These are phyloP conservation scores for Arachnopeziza araneosa DNA, from an alignment of 2,329 filamentous ascomycete genomes.

Conservation along the genomic window DNA sequence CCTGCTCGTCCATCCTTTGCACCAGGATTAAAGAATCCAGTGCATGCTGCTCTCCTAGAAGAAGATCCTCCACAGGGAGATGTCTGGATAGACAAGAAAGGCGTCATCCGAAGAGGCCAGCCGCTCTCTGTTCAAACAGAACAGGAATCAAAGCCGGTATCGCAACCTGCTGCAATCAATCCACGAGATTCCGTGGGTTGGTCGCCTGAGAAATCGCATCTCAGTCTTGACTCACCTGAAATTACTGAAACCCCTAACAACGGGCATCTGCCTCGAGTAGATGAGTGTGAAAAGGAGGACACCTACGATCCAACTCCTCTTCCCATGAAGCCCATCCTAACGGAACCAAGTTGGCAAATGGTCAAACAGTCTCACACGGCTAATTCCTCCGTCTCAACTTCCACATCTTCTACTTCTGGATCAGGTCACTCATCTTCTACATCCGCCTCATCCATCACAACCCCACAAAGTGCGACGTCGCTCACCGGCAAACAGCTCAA, in stretches of 20 bases:
- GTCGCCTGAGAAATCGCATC: background rate
- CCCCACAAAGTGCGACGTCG: slow-evolving; percentile 9
- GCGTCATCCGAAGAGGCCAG: background rate
- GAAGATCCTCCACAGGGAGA: background rate
- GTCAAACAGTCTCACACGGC: slow-evolving; percentile 15
- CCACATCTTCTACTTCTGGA: slow-evolving; percentile 12
- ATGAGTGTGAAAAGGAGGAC: slow-evolving; percentile 1
- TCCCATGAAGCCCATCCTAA: slow-evolving; percentile 16
- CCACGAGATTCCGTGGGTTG: background rate
- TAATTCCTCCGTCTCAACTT: slow-evolving; percentile 8
- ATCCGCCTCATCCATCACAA: slow-evolving; percentile 16
- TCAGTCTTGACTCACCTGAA: background rate
- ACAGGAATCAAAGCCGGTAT: background rate
- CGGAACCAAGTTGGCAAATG: slow-evolving; percentile 25
- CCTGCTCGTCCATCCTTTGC: slow-evolving; percentile 35
- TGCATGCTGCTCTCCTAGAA: slow-evolving; percentile 18
- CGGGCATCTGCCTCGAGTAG: background rate
- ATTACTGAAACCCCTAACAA: background rate
- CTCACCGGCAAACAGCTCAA: background rate
- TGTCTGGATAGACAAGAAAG: background rate
- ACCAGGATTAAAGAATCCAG: slow-evolving; percentile 15
- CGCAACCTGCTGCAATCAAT: background rate
- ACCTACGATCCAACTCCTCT: slow-evolving; percentile 4
- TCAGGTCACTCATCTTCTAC: slow-evolving; percentile 20
- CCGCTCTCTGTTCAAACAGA: background rate